Evolutionary conservation across 257 asterid genomes (phyloP).

Genomic region (Marsdenia floribunda): DNA sequence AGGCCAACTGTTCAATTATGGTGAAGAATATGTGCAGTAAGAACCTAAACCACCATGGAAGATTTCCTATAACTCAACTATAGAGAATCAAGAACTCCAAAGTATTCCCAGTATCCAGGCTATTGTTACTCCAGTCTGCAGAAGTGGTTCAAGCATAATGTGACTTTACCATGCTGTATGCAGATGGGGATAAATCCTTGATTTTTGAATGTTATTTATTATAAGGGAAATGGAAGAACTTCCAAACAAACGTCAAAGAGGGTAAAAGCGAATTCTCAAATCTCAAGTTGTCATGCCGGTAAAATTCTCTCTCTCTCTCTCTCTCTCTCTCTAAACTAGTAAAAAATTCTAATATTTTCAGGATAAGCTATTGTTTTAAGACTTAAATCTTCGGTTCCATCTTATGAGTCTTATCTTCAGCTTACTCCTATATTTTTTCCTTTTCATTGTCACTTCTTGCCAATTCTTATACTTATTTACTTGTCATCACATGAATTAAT

Average conservation of each 20-base stretch:
- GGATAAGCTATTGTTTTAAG: no score
- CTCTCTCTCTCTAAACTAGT: no score
- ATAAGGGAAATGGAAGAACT: neutral
- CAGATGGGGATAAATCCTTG: no score
- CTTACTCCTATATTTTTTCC: no score
- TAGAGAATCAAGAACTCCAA: neutral
- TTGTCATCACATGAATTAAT: no score
- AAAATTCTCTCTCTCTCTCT: neutral
- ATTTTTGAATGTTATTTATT: neutral
- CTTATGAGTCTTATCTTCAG: no score
- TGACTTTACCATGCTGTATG: no score
- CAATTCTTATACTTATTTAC: no score
- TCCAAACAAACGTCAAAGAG: neutral
- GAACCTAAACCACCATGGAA: neutral
- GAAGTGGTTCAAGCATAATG: neutral
- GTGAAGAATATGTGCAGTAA: slow-evolving; percentile 2
- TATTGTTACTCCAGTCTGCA: neutral
- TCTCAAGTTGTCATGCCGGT: neutral
- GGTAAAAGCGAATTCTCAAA: neutral
- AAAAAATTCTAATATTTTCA: no score
- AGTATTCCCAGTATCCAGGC: neutral
- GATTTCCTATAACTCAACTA: neutral
- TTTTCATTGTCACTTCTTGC: no score
- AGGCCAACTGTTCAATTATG: neutral
- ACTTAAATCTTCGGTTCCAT: no score